phyloP scores from a whole-genome alignment of 352 stramenopile species.

The Phytophthora uliginosa region DNA sequence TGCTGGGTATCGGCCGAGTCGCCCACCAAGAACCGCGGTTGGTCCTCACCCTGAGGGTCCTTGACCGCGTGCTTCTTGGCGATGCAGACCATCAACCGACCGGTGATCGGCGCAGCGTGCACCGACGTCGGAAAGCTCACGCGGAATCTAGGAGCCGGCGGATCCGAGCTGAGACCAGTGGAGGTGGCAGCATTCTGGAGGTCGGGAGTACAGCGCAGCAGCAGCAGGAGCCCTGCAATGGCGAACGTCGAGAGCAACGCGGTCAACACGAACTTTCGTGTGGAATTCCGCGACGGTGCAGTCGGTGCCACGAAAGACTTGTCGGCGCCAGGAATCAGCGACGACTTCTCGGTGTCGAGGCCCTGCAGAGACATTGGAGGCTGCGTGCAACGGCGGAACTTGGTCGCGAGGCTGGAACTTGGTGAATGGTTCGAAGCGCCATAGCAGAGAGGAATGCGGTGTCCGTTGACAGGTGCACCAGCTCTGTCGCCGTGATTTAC shows the following conservation, averaged over 20 bases:
- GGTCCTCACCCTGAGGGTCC: conserved; percentile 57
- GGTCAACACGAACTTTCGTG: conserved; percentile 13
- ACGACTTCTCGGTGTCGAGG: conserved; percentile 26
- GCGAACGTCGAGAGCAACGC: conserved; percentile 23
- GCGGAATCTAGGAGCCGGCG: conserved; percentile 43
- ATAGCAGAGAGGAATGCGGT: conserved; percentile 33
- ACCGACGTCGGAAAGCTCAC: conserved; percentile 45
- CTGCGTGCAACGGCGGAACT: conserved; percentile 2
- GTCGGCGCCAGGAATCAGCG: conserved; percentile 17
- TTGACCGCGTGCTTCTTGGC: conserved; percentile 57
- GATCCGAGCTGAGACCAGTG: conserved; percentile 10
- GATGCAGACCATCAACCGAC: conserved; percentile 68
- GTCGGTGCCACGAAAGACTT: conserved; percentile 9
- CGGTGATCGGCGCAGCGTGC: conserved; percentile 52
- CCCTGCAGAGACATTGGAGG: conserved; percentile 32
- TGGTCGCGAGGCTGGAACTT: conserved; percentile 25
- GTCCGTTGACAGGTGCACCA: conserved; percentile 18
- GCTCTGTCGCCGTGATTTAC: conserved; percentile 2
- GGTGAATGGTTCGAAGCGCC: conserved; percentile 29
- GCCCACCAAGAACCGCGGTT: conserved; percentile 61
- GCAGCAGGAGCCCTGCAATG: conserved; percentile 21
- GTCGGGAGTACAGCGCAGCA: conserved; percentile 6
- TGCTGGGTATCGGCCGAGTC: conserved; percentile 65
- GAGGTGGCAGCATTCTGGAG: neutral
- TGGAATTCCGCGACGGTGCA: conserved; percentile 3